These are phyloP conservation scores for Quercus parvula DNA, from an alignment of 306 rosid species.

Conservation along the genomic window DNA sequence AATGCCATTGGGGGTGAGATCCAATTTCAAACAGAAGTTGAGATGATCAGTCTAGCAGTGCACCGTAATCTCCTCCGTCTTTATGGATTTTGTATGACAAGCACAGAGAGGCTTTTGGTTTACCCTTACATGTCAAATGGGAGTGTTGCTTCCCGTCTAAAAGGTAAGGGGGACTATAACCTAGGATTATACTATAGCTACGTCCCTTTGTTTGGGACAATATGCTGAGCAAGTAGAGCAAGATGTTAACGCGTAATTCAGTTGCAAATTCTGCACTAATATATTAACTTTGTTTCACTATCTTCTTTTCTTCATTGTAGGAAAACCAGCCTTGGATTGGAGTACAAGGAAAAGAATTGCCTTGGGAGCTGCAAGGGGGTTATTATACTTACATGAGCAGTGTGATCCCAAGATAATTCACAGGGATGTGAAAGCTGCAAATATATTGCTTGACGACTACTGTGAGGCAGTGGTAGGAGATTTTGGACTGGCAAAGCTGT, in stretches of 20 bases:
- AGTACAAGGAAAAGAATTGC: constrained; percentile 86
- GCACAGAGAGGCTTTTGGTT: constrained; percentile 81
- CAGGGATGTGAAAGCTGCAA: constrained; percentile 97
- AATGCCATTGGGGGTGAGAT: constrained; percentile 80
- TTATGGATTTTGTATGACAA: constrained; percentile 81
- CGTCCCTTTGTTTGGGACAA: no score
- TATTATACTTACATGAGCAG: constrained; percentile 87
- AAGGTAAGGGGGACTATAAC: constrained; percentile 45
- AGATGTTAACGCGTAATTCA: background rate
- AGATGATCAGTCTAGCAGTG: constrained; percentile 96
- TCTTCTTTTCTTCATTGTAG: constrained; percentile 36
- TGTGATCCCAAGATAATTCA: constrained; percentile 99
- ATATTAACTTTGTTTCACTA: background rate
- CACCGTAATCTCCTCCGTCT: constrained; percentile 91
- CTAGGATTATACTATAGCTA: no score
- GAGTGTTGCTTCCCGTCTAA: constrained; percentile 88
- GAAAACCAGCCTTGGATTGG: constrained; percentile 86
- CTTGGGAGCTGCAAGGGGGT: constrained; percentile 89
- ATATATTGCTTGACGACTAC: constrained; percentile 80
- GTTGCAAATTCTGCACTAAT: background rate
- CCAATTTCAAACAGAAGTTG: constrained; percentile 92
- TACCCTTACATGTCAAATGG: constrained; percentile 98
- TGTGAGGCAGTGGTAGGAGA: constrained; percentile 98
- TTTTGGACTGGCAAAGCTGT: constrained; percentile 88
- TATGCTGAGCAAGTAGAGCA: background rate